phyloP scores from a whole-genome alignment of 148 eudicot genomes.

The Linanthus parryae region DNA sequence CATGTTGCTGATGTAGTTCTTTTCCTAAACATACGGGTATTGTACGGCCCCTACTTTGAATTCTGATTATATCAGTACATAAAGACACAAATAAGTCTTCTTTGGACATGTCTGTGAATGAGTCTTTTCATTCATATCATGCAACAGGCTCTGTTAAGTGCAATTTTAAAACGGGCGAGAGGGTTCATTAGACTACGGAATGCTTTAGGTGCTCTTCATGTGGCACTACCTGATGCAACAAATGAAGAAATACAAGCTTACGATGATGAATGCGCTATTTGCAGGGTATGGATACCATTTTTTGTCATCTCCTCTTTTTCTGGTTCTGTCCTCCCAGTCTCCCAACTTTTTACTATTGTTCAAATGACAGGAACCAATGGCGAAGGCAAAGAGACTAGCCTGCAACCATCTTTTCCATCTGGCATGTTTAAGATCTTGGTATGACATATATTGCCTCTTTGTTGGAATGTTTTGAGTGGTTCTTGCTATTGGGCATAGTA shows the following conservation, averaged over 20 bases:
- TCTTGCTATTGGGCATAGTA: not conserved
- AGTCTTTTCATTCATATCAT: not conserved
- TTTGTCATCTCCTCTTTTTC: not conserved
- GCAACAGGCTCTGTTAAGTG: conserved; percentile 77
- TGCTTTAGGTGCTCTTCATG: conserved; percentile 88
- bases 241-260: conserved; percentile 71
- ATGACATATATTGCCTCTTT: conserved; percentile 12
- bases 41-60: too few species aligned
- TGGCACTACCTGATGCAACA: conserved; percentile 97
- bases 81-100: too few species aligned
- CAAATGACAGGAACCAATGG: conserved; percentile 91
- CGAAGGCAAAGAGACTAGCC: conserved; percentile 91
- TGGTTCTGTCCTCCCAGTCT: conserved; percentile 6
- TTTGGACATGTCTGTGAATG: too few species aligned
- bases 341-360: conserved; percentile 3
- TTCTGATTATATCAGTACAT: too few species aligned
- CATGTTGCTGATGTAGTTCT: conserved; percentile 90
- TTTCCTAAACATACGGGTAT: conserved; percentile 88
- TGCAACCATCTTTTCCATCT: conserved; percentile 97
- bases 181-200: conserved; percentile 71
- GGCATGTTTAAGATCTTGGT: conserved; percentile 96
- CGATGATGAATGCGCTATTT: conserved; percentile 97
- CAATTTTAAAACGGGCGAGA: conserved; percentile 69
- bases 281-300: conserved; percentile 48
- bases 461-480: not conserved